Percentiles rank a stretch among this genome's conserved stretches.
These are phyloP conservation scores for Elaeagnus macrophylla DNA, from an alignment of 306 rosid genomes.

Conservation along the genomic window DNA sequence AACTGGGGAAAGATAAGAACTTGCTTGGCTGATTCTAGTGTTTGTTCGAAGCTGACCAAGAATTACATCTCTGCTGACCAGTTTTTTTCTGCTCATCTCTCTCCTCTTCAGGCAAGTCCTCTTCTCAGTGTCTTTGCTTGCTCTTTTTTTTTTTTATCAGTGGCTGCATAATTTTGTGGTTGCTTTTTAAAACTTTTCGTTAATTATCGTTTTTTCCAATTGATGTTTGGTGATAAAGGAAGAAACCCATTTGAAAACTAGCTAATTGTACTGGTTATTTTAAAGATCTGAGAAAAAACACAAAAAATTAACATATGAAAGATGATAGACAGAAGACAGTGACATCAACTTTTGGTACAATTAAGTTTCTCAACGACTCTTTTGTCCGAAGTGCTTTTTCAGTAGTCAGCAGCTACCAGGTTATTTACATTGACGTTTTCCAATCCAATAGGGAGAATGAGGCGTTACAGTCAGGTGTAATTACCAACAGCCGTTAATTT, in stretches of 20 bases:
- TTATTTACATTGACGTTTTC: neutral
- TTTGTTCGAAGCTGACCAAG: slow-evolving; percentile 41
- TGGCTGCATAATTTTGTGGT: slow-evolving; percentile 4
- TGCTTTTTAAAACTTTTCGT: no score
- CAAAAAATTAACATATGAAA: no score
- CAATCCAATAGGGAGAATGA: neutral
- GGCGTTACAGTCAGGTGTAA: neutral
- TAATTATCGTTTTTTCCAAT: no score
- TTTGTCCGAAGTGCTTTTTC: neutral
- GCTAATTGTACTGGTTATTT: no score
- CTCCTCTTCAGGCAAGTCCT: slow-evolving; percentile 66
- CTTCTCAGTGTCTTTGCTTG: neutral
- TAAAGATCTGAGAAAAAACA: no score
- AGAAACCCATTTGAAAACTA: no score
- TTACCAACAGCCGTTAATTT: slow-evolving; percentile 2
- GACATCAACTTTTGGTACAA: no score
- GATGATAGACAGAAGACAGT: no score
- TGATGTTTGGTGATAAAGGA: no score
- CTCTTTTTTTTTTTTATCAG: neutral
- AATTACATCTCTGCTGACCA: slow-evolving; percentile 49
- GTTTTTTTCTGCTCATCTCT: slow-evolving; percentile 50
- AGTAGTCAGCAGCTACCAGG: neutral
- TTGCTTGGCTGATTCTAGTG: slow-evolving; percentile 67
- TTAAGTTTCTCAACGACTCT: neutral
- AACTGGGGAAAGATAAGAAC: slow-evolving; percentile 55